Conservation (phyloP, 495 filamentous ascomycete species). For the Lepraria neglecta region DNA sequence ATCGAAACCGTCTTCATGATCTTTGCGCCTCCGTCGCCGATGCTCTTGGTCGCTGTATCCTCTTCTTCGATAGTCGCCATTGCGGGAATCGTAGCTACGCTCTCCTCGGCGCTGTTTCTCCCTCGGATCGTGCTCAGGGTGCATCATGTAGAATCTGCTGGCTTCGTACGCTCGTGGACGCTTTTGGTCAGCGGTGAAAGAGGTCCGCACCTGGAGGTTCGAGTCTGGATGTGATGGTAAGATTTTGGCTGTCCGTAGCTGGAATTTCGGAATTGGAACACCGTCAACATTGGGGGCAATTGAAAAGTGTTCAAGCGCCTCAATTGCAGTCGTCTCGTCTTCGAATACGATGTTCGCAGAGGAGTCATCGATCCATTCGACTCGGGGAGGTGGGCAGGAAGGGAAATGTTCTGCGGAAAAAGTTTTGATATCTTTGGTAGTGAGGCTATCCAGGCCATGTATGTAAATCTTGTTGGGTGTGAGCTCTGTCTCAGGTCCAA, state of each 20-base stretch:
- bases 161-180: constrained; percentile 64
- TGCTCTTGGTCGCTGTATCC: constrained; percentile 50
- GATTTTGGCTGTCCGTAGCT: constrained; percentile 56
- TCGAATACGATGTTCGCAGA: constrained; percentile 81
- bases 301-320: constrained; percentile 63
- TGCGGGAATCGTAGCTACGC: constrained; percentile 44
- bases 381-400: constrained; percentile 44
- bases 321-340: constrained; percentile 57
- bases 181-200: constrained; percentile 72
- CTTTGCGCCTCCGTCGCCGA: constrained; percentile 39
- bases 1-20: constrained; percentile 54
- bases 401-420: constrained; percentile 63
- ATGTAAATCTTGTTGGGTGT: constrained; percentile 69
- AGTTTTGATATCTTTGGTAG: constrained; percentile 64
- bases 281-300: constrained; percentile 33
- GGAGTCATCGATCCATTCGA: constrained; percentile 95
- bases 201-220: constrained; percentile 63
- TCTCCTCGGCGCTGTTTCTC: constrained; percentile 53
- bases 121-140: constrained; percentile 80
- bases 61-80: constrained; percentile 52
- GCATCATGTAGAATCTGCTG: constrained; percentile 85
- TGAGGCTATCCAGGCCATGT: constrained; percentile 73
- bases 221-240: constrained; percentile 61
- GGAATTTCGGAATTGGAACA: constrained; percentile 39
- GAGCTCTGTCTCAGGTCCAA: constrained; percentile 17